Evolutionary conservation across 371 early-diverging fungal species (phyloP).

Genomic region (Lichtheimia corymbifera): DNA sequence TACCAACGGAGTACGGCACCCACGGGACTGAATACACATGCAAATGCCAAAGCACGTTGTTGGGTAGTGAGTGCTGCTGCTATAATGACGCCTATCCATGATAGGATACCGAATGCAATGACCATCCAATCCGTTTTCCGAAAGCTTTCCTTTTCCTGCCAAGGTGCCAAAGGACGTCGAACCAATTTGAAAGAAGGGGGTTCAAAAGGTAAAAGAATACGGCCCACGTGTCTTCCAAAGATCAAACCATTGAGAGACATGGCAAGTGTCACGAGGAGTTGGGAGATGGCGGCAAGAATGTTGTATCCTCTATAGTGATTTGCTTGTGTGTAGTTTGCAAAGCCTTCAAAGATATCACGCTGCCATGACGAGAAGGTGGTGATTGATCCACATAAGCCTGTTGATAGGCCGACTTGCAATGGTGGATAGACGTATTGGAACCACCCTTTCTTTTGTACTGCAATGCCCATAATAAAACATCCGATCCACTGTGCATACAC

Average conservation of each 20-base stretch:
- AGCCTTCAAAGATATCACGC: slow-evolving; percentile 54
- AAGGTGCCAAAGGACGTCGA: slow-evolving; percentile 22
- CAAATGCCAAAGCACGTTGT: slow-evolving; percentile 42
- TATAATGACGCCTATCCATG: slow-evolving; percentile 50
- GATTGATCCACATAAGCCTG: slow-evolving; percentile 86
- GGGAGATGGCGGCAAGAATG: slow-evolving; percentile 43
- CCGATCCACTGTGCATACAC: slow-evolving; percentile 74
- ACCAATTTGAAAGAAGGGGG: slow-evolving; percentile 13
- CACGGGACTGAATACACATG: slow-evolving; percentile 58
- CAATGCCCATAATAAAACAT: slow-evolving; percentile 71
- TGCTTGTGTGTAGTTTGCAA: slow-evolving; percentile 45
- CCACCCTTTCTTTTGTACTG: slow-evolving; percentile 20
- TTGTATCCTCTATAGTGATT: slow-evolving; percentile 39
- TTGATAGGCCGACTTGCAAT: slow-evolving; percentile 61
- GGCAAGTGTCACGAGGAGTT: slow-evolving; percentile 48
- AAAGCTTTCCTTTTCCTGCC: neutral
- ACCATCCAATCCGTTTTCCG: slow-evolving; percentile 19
- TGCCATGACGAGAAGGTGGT: slow-evolving; percentile 89
- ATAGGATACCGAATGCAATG: slow-evolving; percentile 18
- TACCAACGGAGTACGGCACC: slow-evolving; percentile 73
- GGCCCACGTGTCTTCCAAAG: slow-evolving; percentile 51
- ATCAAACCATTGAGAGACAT: slow-evolving; percentile 45
- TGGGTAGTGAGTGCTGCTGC: slow-evolving; percentile 29
- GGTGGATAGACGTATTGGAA: slow-evolving; percentile 43
- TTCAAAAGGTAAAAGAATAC: neutral